Evolutionary conservation across 805 yeast species (phyloP).

Genomic region (Ogataea paradorogensis): DNA sequence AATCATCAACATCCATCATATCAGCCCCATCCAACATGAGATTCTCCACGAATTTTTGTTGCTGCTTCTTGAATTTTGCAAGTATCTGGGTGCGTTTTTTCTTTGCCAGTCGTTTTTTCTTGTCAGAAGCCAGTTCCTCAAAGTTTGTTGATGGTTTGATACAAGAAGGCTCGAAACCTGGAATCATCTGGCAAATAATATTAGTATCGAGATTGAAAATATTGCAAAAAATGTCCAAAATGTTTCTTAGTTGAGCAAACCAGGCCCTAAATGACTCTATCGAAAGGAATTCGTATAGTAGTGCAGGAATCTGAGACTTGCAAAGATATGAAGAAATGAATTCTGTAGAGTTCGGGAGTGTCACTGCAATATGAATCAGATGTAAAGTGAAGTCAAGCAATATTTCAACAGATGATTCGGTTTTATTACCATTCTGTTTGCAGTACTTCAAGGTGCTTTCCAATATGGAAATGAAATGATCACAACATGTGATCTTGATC

Average conservation of each 20-base stretch:
- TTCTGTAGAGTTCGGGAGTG: constrained; percentile 34
- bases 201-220: constrained; percentile 22
- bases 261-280: constrained; percentile 40
- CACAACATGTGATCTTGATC: constrained; percentile 51
- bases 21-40: constrained; percentile 32
- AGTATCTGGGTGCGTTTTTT: constrained; percentile 67
- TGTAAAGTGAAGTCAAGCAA: constrained; percentile 61
- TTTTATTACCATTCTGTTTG: constrained; percentile 1
- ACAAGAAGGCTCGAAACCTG: constrained; percentile 28
- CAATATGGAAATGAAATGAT: constrained; percentile 52
- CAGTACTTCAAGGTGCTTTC: constrained; percentile 46
- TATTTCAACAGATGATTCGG: constrained; percentile 43
- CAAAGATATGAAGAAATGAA: constrained; percentile 16
- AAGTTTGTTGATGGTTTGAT: constrained; percentile 10
- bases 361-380: constrained; percentile 60
- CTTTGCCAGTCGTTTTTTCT: constrained; percentile 66
- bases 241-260: constrained; percentile 57
- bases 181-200: constrained; percentile 35
- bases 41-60: constrained; percentile 64
- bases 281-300: constrained; percentile 40
- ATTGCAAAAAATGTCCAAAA: constrained; percentile 35
- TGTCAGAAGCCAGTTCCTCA: constrained; percentile 43
- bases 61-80: constrained; percentile 79
- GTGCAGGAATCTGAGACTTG: constrained; percentile 19
- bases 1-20: constrained; percentile 42